Base-by-base conservation (phyloP, 2,329 filamentous ascomycete species). In the Periconia digitata region DNA sequence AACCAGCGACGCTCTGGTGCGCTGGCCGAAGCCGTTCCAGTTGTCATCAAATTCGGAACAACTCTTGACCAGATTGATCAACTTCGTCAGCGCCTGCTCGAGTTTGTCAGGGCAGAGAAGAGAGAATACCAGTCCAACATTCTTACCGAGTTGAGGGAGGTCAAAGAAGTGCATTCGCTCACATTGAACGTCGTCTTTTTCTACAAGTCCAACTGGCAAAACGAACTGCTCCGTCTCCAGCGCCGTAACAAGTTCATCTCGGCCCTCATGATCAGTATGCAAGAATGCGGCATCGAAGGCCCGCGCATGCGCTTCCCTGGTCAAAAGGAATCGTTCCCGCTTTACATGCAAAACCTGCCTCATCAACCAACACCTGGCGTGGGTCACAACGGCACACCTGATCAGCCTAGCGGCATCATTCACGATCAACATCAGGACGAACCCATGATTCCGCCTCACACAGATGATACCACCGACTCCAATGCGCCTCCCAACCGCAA, bases 191-290 rank as follows among this genome's bases (percentile, higher is more conserved):
- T 97, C 47, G 86, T 96, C 63, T 96, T 96, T 77, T 96, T 96
- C 78, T 95, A 96, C 81, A 96, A 96, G 72, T 90, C 87, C 50
- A 96, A 92, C 70, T 96, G 89, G 83, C 92, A 97, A 69, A 96
- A 96, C 67, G 92, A 97, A 68, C 79, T 95, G 38, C 79, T 96
- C 20, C 91, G 92, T 74, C 81, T 97, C 2, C 89, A 88, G 59
- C 84, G 92, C 16, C 89, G 94, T 62, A 96, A 96, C 79, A 94
- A 92, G 67, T 96, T 97, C 72, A 91, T 95, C 56, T 91, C 88
- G 55, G 90, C 94, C 53, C 77, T 97, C 63, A 95, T 96, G 87
- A 79, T 88, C 32, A 84, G 89, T 46, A 91, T 96, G 77, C 82
- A 88, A 52, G 84, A 90, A 46, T 79, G 92, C 43, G 90, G 90